phyloP scores from a whole-genome alignment of 495 filamentous ascomycete genomes.

The Neurospora sp. region DNA sequence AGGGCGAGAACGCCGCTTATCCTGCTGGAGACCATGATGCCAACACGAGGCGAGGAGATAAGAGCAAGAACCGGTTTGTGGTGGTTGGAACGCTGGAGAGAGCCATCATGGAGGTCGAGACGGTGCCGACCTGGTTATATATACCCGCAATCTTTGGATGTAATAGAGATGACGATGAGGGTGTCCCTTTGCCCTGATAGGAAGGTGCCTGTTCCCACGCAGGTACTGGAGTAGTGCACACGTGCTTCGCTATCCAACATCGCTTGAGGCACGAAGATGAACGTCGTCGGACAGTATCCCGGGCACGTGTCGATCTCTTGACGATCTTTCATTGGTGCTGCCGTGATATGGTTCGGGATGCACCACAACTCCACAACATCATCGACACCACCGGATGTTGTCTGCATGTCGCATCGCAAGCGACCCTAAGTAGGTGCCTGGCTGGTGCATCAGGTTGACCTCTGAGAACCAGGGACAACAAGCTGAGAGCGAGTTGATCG shows the following conservation, averaged over 20 bases:
- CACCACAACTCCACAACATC: background rate
- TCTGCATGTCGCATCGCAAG: background rate
- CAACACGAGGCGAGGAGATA: background rate
- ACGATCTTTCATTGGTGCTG: background rate
- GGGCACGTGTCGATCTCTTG: background rate
- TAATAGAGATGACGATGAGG: background rate
- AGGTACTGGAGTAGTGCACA: background rate
- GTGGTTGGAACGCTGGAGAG: background rate
- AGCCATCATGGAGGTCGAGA: background rate
- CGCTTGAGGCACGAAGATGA: background rate
- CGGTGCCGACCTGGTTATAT: background rate
- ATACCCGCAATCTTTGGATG: background rate
- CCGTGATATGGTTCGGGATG: background rate
- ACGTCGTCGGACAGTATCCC: background rate
- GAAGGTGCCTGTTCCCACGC: background rate
- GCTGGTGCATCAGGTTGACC: background rate
- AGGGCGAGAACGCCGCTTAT: constrained; percentile 15
- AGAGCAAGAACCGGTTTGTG: background rate
- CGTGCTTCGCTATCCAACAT: background rate
- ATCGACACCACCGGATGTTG: background rate
- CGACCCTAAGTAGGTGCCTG: background rate
- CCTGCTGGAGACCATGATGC: constrained; percentile 21
- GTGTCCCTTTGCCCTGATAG: background rate
- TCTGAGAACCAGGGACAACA: background rate
- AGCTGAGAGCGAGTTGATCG: background rate